phyloP scores from a whole-genome alignment of 352 stramenopile species.

The Aphanomyces stellatus region DNA sequence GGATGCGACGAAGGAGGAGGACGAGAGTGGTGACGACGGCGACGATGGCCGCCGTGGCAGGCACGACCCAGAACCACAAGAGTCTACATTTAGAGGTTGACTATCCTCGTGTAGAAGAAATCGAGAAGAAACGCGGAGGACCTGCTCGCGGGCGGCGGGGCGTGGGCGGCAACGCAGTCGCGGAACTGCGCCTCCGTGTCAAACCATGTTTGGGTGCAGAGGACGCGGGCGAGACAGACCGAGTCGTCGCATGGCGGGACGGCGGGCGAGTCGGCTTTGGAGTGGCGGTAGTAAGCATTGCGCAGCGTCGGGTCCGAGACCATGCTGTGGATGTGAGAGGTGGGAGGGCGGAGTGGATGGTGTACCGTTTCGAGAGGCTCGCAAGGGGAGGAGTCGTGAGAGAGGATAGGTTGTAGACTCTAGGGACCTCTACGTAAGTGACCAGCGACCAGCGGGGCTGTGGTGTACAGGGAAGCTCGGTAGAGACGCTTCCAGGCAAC shows the following conservation, averaged over 20 bases:
- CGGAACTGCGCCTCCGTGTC: conserved; percentile 59
- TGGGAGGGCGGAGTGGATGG: not conserved
- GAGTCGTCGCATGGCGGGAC: conserved; percentile 31
- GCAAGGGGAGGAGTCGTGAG: conserved; percentile 37
- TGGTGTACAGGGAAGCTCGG: too few species aligned
- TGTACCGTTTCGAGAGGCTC: conserved; percentile 24
- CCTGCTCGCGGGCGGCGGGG: not conserved
- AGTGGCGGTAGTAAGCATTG: conserved; percentile 74
- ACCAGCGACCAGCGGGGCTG: not conserved
- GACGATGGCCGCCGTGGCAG: not conserved
- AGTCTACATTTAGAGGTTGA: too few species aligned
- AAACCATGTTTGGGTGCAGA: conserved; percentile 77
- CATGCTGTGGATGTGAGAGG: conserved; percentile 28
- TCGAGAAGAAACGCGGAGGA: not conserved
- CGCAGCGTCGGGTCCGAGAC: conserved; percentile 43
- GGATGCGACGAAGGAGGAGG: not conserved
- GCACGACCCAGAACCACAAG: conserved; percentile 2
- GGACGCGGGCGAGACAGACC: conserved; percentile 42
- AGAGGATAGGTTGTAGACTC: conserved; percentile 48
- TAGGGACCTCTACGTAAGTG: too few species aligned
- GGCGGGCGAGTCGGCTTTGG: conserved; percentile 61
- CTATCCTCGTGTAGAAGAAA: too few species aligned
- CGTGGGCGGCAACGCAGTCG: conserved; percentile 39
- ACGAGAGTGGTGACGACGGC: not conserved
- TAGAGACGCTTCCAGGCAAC: too few species aligned